Evolutionary conservation across 116 monocot genomes (phyloP), one percentile per base, ranked within the genome.

Genomic region (Zostera marina): DNA sequence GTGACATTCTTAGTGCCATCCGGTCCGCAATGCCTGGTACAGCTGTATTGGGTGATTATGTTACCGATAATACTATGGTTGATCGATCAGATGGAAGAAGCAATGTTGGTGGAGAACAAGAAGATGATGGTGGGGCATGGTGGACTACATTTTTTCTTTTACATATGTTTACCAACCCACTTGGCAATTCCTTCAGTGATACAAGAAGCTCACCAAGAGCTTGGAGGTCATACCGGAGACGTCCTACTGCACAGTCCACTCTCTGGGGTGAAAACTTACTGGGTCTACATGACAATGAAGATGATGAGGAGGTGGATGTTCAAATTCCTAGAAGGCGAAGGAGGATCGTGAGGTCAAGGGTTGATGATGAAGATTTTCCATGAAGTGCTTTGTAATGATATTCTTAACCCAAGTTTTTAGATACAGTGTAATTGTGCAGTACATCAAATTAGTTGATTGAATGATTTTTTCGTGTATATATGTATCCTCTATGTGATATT

Each of bases 21-120:
- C 60, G 44, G 22, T 61, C 60, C 23, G 60, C 60, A 44, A 61
- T 61, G 79, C 92, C 92, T 12, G 92, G 92, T 1, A 77, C 92
- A 24, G 23, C 83, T 44, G 79, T 87, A 44, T 52, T 87, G n/a
- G 92, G 92, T 9, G 92, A 92, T 60, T 87, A 86, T 68, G 83
- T 73, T 9, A 69, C 87, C 14, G 82, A 92, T 41, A 72, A 52
- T 32, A 69, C 61, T 79, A 71, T 26, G 76, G 51, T 5, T 2
- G 44, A 23, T 24, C 59, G 10, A 62, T 21, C 4, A 54, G 71
- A 75, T 4, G 39, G 61, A 3, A 81, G 73, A 45, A 56, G 40
- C 11, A 61, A 8, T 12, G 60, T 45, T 1, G 41, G 67, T 15
- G 32, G 32, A 32, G 32, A 2, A 32, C 32, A 32, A 32, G 76